These are phyloP conservation scores for Fistulinella cinereoalba DNA, from an alignment of 1,284 basidiomycete species.

Conservation along the genomic window DNA sequence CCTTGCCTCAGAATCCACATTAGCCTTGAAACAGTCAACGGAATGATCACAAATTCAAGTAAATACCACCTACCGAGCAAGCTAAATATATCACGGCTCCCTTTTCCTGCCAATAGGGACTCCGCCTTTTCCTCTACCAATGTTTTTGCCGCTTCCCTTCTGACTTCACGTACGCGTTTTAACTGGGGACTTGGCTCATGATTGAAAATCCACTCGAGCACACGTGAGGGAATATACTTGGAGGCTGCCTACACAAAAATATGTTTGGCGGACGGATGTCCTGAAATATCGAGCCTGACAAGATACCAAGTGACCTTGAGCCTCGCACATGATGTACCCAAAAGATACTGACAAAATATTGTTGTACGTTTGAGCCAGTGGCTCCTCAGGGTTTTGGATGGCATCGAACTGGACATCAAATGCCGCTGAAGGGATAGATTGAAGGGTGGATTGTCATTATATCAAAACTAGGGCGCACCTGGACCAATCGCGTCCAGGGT, in stretches of 20 bases:
- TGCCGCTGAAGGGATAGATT: slow-evolving; percentile 31
- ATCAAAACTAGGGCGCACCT: slow-evolving; percentile 29
- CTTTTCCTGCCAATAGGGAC: slow-evolving; percentile 31
- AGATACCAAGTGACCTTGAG: slow-evolving; percentile 1
- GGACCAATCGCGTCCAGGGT: slow-evolving; percentile 47
- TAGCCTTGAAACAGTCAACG: slow-evolving; percentile 51
- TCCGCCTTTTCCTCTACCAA: slow-evolving; percentile 44
- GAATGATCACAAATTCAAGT: background rate
- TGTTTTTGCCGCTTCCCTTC: slow-evolving; percentile 32
- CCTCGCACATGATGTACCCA: slow-evolving; percentile 5
- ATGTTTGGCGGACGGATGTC: slow-evolving; percentile 19
- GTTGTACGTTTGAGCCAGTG: slow-evolving; percentile 33
- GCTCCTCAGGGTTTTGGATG: slow-evolving; percentile 36
- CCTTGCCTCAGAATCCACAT: slow-evolving; percentile 44
- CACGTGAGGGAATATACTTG: slow-evolving; percentile 18
- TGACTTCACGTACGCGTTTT: slow-evolving; percentile 34
- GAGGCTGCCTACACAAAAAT: slow-evolving; percentile 21
- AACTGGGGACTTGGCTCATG: slow-evolving; percentile 38
- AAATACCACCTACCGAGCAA: slow-evolving; percentile 35
- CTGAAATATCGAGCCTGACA: slow-evolving; percentile 22
- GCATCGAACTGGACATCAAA: slow-evolving; percentile 43
- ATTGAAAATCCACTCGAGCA: slow-evolving; percentile 40
- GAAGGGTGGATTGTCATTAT: background rate
- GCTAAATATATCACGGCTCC: slow-evolving; percentile 41
- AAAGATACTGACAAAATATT: slow-evolving; percentile 34